Base-by-base conservation (phyloP, 768 basidiomycete species). In the Chalciporus pseudorubinellus region DNA sequence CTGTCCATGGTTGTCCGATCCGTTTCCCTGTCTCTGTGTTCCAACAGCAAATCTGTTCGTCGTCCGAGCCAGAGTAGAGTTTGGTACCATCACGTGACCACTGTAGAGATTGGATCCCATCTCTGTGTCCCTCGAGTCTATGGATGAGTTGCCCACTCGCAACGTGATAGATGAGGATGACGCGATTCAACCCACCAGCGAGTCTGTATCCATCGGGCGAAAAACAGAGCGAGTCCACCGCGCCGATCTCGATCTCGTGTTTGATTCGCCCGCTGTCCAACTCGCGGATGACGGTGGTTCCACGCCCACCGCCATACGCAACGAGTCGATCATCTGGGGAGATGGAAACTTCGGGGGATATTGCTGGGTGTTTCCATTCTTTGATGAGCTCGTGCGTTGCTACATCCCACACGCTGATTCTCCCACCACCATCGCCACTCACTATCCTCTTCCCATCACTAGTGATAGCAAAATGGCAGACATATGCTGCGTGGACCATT, bases 41-140 rank as follows among this genome's bases (percentile, higher is more conserved):
- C 47, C 51, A 53, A 12, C 24, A 20, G 6, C 44, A 24, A 11
- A 44, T 48, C 11, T 18, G 31, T 8, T n/a, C 18, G 16, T 41
- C 29, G 6, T 9, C 4, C 6, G 33, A 20, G 0, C 18, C 46
- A 9, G 46, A 47, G 39, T 50, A 47, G 24, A 57, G 48, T 7
- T 19, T 41, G 6, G 22, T 14, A 6, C 48, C 52, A 31, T 53
- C 56, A 5, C 16, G 45, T 14, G 56, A 47, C 52, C 56, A 57
- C 14, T 46, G 4, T 11, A 57, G 11, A 22, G 20, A 22, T 10
- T 16, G 8, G 44, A 44, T 20, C 13, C 3, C 12, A 1, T 19
- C 1, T 2, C 18, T 7, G 26, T 34, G 33, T 24, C 13, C 36
- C 6, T 19, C 9, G 14, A 53, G 24, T 16, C 44, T 31, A 28